Evolutionary conservation across 331 rosid genomes (phyloP), one percentile per base, ranked within the genome.

Genomic region (Pyracantha coccinea): DNA sequence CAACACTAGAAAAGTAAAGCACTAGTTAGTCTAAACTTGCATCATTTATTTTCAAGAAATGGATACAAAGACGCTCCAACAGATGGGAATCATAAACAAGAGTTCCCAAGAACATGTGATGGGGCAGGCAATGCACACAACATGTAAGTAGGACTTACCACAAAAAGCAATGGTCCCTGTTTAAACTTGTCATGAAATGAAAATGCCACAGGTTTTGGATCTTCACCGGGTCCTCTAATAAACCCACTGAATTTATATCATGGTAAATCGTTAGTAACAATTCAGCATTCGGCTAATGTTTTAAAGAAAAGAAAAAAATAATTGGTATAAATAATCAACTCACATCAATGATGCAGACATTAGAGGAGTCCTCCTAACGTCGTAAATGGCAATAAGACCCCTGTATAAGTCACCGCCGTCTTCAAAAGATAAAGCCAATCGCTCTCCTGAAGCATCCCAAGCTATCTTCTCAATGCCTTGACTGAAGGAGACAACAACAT

Each of bases 371-470:
- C 97, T 86, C 71, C 90, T 87, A 44, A 92, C 85, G 74, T 93
- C 98, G 83, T 88, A 93, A 71, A 93, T 58, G 53, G 97, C 98
- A 9, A 93, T 86, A 70, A 91, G 95, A 73, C 98, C 98, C 65
- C 77, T 81, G 78, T 86, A 93, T 74, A 78, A 66, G 27, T 90
- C 92, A 81, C 92, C 90, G 11, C 97, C 93, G 25, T 83, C 96
- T 84, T 93, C 87, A 75, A 84, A 88, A 27, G 95, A 93, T 69
- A 93, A 84, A 50, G 96, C 97, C 87, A 93, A 86, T 61, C 98
- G 94, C 79, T 93, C 98, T 69, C 98, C 98, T 29, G 95, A 89
- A 84, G 86, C 89, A 85, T 93, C 98, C 98, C 98, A 93, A 28
- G 93, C 92, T 84, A 91, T 83, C 91, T 91, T 91, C 75, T 90